Base-by-base conservation (phyloP, 1,284 basidiomycete species). In the Heterobasidion annosum region DNA sequence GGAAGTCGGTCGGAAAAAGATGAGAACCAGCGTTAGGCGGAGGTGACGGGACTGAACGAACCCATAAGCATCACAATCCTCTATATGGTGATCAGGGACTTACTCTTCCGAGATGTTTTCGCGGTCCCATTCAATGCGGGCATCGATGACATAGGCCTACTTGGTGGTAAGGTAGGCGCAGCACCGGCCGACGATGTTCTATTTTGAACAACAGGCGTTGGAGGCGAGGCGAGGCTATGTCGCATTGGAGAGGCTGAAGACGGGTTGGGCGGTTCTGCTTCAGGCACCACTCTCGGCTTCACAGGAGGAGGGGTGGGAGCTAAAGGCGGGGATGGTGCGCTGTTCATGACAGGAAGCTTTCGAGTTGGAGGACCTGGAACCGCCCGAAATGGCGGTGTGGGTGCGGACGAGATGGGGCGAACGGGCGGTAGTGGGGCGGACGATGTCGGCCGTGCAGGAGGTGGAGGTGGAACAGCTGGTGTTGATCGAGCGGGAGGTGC, bases 1-100 rank as follows among this genome's bases (percentile, higher is more conserved):
- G 89, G 65, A 91, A 90, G 51, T 83, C 85, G 18, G 73, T 70
- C 12, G 86, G 85, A 63, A 90, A 91, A 18, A 74, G 81, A 63
- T 89, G 84, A 32, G 74, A 64, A 15, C 87, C 87, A 48, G 77
- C 78, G 55, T 75, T 80, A 1, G 86, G 80, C 25, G 88, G 87
- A 35, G 88, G 89, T 4, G 85, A 81, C 42, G 86, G 85, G 55
- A 90, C 88, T 91, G 56, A 4, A 60, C 46, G 50, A 51, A 54
- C 53, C 56, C 48, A 56, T 57, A 53, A 54, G 54, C 19, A 50
- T 51, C 51, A 25, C 34, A 46, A 48, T 46, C 16, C 16, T 15
- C 15, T 48, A 33, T 53, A 53, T 49, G n/a, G 34, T 18, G 58
- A 35, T 40, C 35, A 48, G 47, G 43, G 32, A 50, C 33, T 64